Evolutionary conservation across 768 basidiomycete species (phyloP).

Genomic region (Trametes villosa): DNA sequence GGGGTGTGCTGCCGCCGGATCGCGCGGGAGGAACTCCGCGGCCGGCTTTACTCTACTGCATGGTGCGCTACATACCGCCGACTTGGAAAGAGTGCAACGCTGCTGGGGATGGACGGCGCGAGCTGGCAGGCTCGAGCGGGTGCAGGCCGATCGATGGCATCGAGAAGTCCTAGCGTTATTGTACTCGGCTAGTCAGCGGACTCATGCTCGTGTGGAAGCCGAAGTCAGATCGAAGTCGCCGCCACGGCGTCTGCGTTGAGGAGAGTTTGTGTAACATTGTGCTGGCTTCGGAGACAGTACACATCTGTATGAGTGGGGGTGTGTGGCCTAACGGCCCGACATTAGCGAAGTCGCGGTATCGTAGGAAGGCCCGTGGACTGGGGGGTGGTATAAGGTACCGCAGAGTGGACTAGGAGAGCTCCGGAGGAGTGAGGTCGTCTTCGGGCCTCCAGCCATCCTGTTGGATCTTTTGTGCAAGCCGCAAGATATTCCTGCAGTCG

Average conservation of each 20-base stretch:
- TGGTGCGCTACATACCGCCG: neutral
- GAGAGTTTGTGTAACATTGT: neutral
- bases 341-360: neutral
- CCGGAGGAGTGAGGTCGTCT: neutral
- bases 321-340: neutral
- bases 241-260: constrained; percentile 1
- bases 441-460: constrained; percentile 32
- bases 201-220: neutral
- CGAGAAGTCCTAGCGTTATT: constrained; percentile 18
- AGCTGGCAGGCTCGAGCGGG: neutral
- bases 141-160: neutral
- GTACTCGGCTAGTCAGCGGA: constrained; percentile 20
- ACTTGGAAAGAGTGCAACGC: neutral
- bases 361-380: too few species aligned
- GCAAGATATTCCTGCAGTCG: constrained; percentile 37
- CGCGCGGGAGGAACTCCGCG: constrained; percentile 11
- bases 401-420: neutral
- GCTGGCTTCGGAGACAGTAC: neutral
- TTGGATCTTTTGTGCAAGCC: constrained; percentile 31
- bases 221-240: neutral
- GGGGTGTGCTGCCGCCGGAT: constrained; percentile 1
- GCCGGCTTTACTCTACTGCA: neutral
- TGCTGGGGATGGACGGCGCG: neutral
- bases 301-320: neutral
- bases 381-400: too few species aligned